These are phyloP conservation scores for Udeniomyces megalosporus DNA, from an alignment of 768 basidiomycete species.

Conservation along the genomic window DNA sequence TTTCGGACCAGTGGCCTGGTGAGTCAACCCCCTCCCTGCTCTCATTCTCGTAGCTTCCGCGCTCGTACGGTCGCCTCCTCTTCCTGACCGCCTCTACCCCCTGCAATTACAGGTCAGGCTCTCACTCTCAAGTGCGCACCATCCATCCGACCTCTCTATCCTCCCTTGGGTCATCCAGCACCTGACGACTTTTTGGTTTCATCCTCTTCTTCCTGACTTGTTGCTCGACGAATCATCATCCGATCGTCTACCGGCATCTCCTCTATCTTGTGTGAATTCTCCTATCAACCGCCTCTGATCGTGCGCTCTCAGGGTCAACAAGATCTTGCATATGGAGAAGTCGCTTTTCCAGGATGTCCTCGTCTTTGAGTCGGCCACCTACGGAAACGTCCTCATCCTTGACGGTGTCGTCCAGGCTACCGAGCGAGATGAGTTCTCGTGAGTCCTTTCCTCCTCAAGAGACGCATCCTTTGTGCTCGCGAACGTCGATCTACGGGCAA, in stretches of 20 bases:
- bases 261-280: background rate
- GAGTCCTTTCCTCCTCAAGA: constrained; percentile 28
- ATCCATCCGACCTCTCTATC: too few relatives aligned
- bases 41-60: background rate
- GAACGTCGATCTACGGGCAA: too few relatives aligned
- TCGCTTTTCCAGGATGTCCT: constrained; percentile 92
- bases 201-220: too few relatives aligned
- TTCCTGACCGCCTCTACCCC: background rate
- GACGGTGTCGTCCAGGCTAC: constrained; percentile 95
- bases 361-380: constrained; percentile 88
- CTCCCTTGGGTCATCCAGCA: too few relatives aligned
- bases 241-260: too few relatives aligned
- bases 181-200: too few relatives aligned
- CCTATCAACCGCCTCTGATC: too few relatives aligned
- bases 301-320: constrained; percentile 45
- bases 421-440: constrained; percentile 98
- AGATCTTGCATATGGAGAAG: constrained; percentile 84
- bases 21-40: constrained; percentile 16
- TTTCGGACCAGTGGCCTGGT: constrained; percentile 80
- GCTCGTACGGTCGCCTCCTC: too few relatives aligned
- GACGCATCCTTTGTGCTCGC: background rate
- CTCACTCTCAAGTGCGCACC: constrained; percentile 46
- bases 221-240: too few relatives aligned
- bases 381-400: constrained; percentile 89
- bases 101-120: background rate